Base-by-base conservation (phyloP, 768 basidiomycete species). In the Daedalea quercina region DNA sequence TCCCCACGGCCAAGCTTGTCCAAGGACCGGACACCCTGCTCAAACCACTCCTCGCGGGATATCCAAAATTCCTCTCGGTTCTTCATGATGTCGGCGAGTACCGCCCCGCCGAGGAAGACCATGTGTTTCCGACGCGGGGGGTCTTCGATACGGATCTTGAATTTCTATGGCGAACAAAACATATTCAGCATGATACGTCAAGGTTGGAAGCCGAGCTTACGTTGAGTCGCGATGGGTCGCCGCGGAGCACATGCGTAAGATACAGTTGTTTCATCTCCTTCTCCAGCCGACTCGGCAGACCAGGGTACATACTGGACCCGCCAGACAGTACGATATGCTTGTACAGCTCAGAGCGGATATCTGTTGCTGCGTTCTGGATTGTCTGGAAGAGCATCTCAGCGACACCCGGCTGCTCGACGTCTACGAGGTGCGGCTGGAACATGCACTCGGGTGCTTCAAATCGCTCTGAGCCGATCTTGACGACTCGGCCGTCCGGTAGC, bases 191-290 rank as follows among this genome's bases (percentile, higher is more conserved):
- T 12, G 13, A n/a, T 19, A 47, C 12, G 26, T 20, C 25, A 26
- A 41, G 23, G 12, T 17, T 12, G 24, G 33, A 24, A 40, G 41
- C 11, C 6, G 34, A 17, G 81, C 92, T 54, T 57, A 96, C 95
- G 67, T 88, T 94, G 61, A 97, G 67, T 34, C 96, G 77, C 15
- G 84, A 70, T 0, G 91, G 85, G 65, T 98, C 87, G 17, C 90
- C 85, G 43, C 80, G 77, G 43, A 98, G 76, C 17, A 98, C 90
- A n/a, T 84, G 78, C 1, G 90, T 89, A 55, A 99, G 79, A 69
- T 97, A 93, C n/a, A 98, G 76, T 69, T 98, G 96, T 70, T 98
- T 98, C 89, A 98, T 93, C 75, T 99, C 95, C 75, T 98, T 98
- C 73, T 98, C 96, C 42, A 99, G 77, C 44, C 96, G 84, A 66